phyloP scores from a whole-genome alignment of 306 rosid genomes.

The Arachis hypogaea region DNA sequence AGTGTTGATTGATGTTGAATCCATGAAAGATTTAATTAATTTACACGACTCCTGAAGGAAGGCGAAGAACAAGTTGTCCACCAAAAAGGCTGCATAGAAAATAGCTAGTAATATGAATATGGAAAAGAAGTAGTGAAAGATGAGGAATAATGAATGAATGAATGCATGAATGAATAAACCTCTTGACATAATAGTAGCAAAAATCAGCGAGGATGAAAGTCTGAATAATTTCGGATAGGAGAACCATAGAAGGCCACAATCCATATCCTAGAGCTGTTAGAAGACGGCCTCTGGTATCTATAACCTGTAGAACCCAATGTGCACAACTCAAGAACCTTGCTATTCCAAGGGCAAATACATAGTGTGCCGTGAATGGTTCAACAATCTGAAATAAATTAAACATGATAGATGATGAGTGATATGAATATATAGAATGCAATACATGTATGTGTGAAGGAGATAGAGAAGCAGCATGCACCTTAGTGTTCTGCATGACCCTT shows the following conservation, averaged over 20 bases:
- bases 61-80: constrained; percentile 65
- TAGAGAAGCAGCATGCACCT: background rate
- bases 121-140: no score
- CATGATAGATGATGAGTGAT: no score
- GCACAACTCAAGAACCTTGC: constrained; percentile 69
- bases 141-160: no score
- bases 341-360: constrained; percentile 61
- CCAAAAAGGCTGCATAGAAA: constrained; percentile 51
- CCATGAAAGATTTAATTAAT: background rate
- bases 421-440: no score
- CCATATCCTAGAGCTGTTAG: constrained; percentile 49
- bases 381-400: constrained; percentile 42
- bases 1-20: background rate
- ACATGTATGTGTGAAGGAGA: no score
- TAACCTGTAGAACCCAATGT: constrained; percentile 54
- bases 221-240: constrained; percentile 48
- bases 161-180: background rate
- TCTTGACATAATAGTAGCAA: constrained; percentile 1
- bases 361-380: constrained; percentile 65
- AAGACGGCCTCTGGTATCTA: background rate
- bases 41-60: constrained; percentile 53
- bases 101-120: background rate
- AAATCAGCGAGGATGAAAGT: background rate
- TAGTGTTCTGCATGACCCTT: background rate
- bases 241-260: constrained; percentile 59